Base-by-base conservation (phyloP, 78 protist species). In the Dictyostelium citrinum region DNA sequence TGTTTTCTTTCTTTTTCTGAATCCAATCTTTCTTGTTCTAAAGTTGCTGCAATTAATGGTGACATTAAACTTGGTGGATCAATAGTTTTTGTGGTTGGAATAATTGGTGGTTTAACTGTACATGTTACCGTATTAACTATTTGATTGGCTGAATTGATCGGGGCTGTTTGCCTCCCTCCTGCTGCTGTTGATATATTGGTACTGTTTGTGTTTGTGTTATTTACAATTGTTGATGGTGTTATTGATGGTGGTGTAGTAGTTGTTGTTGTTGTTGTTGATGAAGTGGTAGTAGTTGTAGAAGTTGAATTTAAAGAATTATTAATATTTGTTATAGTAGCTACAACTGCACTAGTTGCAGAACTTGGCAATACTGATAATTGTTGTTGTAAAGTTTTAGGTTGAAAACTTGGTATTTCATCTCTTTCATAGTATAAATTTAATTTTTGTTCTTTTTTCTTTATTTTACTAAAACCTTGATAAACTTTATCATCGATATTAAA, bases 351-450 rank as follows among this genome's bases (percentile, higher is more conserved):
- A 27, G 74, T 27, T n/a, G 75, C n/a, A 49, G 60, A 49, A 49
- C 60, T 49, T 49, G 60, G 60, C 29, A 43, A 76, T 43, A 76
- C 27, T 29, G 33, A 49, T 43, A 27, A 49, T 76, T 58, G 77
- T 33, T 33, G 37, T 33, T 70, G 70, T 72, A 74, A 14, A 35
- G 82, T 35, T 84, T 84, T 74, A 43, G 49, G 58, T 55, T 24
- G 31, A 74, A 74, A 49, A 68, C 68, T 22, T 10, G 91, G 91
- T 33, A 85, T 85, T 31, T 85, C 91, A 7, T 85, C 91, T 43
- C 31, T 85, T 35, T n/a, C 24, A 75, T 68, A 85, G 46, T 85
- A 85, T 7, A 60, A 7, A n/a, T 64, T 20, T 27, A 85, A 20
- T 60, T 61, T 74, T 43, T 85, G 91, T 55, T 85, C 83, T 16